Evolutionary conservation across 768 basidiomycete genomes (phyloP).

Genomic region (Solioccasus polychromus): DNA sequence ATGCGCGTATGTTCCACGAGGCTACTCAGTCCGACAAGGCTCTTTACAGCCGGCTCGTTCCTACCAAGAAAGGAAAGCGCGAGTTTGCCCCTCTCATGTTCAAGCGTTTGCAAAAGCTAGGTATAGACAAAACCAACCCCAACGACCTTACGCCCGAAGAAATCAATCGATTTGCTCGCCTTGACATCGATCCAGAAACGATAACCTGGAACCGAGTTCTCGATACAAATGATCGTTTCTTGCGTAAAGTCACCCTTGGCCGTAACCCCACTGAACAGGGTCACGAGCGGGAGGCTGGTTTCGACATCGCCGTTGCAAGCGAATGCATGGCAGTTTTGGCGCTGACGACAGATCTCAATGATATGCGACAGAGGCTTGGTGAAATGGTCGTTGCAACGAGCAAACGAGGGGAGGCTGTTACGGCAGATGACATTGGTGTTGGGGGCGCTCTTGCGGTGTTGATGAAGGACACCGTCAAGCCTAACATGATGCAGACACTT

Average conservation of each 20-base stretch:
- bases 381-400: slow-evolving; percentile 97
- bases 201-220: slow-evolving; percentile 98
- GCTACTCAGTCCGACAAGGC: slow-evolving; percentile 94
- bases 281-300: slow-evolving; percentile 83
- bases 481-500: slow-evolving; percentile 97
- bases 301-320: slow-evolving; percentile 96
- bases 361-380: slow-evolving; percentile 91
- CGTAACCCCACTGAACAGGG: slow-evolving; percentile 88
- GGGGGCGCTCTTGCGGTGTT: slow-evolving; percentile 94
- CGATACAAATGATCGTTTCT: slow-evolving; percentile 95
- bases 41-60: slow-evolving; percentile 88
- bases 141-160: slow-evolving; percentile 92
- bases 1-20: slow-evolving; percentile 98
- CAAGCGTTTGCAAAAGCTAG: slow-evolving; percentile 91
- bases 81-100: slow-evolving; percentile 96
- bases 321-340: slow-evolving; percentile 99
- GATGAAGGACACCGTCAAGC: slow-evolving; percentile 99
- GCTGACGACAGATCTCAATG: slow-evolving; percentile 78
- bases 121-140: slow-evolving; percentile 92
- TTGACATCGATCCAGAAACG: slow-evolving; percentile 86
- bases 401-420: slow-evolving; percentile 87
- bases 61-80: slow-evolving; percentile 89
- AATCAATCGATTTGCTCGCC: slow-evolving; percentile 81
- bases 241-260: slow-evolving; percentile 93
- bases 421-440: slow-evolving; percentile 94